phyloP scores from a whole-genome alignment of 176 grass and related monocot species.

The Phragmites australis region DNA sequence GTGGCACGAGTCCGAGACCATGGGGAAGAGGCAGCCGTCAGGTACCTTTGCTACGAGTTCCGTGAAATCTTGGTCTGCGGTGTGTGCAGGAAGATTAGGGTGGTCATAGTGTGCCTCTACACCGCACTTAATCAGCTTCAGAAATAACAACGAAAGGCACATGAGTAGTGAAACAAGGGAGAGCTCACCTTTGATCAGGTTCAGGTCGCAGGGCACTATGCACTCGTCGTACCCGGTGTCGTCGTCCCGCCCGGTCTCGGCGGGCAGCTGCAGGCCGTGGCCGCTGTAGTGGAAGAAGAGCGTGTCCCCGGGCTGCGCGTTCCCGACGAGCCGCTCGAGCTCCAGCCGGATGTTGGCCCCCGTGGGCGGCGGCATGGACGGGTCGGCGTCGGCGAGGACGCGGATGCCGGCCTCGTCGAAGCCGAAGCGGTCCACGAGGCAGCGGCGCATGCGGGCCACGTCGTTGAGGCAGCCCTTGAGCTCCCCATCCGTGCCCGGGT shows the following conservation, averaged over 20 bases:
- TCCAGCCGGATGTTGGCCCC: conserved; percentile 53
- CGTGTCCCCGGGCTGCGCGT: conserved; percentile 56
- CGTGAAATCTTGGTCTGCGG: conserved; percentile 82
- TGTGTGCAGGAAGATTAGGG: neutral
- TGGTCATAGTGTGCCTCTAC: too few species aligned
- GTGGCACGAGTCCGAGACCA: conserved; percentile 87
- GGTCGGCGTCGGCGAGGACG: conserved; percentile 68
- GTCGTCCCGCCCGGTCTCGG: conserved; percentile 88
- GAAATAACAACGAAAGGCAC: neutral
- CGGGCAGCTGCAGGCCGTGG: conserved; percentile 69
- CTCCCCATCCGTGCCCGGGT: conserved; percentile 73
- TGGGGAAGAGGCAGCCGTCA: conserved; percentile 66
- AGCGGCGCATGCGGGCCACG: conserved; percentile 65
- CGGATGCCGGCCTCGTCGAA: conserved; percentile 53
- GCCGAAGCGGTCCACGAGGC: conserved; percentile 61
- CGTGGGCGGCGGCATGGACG: conserved; percentile 38
- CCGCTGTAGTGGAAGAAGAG: conserved; percentile 97
- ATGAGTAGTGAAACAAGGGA: too few species aligned
- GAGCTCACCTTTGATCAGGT: conserved; percentile 80
- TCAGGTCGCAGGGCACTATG: conserved; percentile 87
- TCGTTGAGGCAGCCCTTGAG: conserved; percentile 85
- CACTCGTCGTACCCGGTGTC: conserved; percentile 93
- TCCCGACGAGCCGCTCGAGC: conserved; percentile 58
- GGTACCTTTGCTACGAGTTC: conserved; percentile 70
- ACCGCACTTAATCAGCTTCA: neutral